Conservation (phyloP, 768 basidiomycete genomes). For the Pulveroboletus ravenelii region DNA sequence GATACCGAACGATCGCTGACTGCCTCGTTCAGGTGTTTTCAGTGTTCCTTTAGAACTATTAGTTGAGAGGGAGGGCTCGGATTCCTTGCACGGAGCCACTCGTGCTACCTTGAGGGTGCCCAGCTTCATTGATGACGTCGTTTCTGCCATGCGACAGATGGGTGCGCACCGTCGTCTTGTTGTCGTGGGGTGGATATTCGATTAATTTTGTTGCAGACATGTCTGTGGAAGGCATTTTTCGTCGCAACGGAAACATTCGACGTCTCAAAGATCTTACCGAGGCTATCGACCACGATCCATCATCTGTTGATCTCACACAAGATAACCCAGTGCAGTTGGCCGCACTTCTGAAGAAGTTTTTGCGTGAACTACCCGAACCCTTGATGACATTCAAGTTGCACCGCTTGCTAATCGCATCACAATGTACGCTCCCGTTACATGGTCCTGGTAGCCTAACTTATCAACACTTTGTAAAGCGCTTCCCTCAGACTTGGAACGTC, state of each 20-base stretch:
- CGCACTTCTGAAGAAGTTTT: constrained; percentile 93
- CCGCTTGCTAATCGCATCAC: constrained; percentile 79
- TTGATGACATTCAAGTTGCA: constrained; percentile 93
- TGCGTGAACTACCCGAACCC: constrained; percentile 94
- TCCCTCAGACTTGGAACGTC: constrained; percentile 69
- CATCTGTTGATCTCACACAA: constrained; percentile 84
- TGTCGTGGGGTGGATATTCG: not conserved
- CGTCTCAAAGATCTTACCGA: constrained; percentile 88
- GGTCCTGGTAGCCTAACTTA: constrained; percentile 8
- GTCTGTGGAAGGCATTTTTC: constrained; percentile 98
- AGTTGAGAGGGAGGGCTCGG: constrained; percentile 93
- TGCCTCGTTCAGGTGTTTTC: constrained; percentile 67
- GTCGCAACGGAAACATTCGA: constrained; percentile 96
- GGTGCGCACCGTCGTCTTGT: constrained; percentile 47
- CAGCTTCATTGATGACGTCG: constrained; percentile 96
- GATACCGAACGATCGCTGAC: constrained; percentile 7
- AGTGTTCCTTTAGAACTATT: constrained; percentile 88
- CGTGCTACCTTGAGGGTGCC: constrained; percentile 82
- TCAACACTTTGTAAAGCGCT: constrained; percentile 45
- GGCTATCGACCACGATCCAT: constrained; percentile 89
- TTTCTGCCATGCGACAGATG: constrained; percentile 99
- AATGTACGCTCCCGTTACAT: constrained; percentile 53
- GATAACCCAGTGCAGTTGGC: constrained; percentile 98
- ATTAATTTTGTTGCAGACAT: constrained; percentile 59
- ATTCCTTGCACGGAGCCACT: constrained; percentile 88